Base-by-base conservation (phyloP, 1,139 yeast genomes). In the Yamadazyma dushanensis region DNA sequence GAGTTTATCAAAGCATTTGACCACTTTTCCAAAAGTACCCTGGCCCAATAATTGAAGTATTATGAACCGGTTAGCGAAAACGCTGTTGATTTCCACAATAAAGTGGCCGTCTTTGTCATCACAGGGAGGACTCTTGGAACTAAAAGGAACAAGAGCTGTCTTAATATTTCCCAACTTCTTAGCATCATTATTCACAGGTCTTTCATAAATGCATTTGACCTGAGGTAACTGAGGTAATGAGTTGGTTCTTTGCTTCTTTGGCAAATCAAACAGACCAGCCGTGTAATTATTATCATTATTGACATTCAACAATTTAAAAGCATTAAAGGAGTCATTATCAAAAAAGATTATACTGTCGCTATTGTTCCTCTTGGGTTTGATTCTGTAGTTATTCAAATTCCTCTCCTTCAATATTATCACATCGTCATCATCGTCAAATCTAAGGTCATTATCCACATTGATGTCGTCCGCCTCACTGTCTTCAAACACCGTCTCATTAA, bases 21-120 rank as follows among this genome's bases (percentile, higher is more conserved):
- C 84, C 10, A 94, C 99, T 56, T 90, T 92, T 14, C 98, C 98
- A 66, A 92, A 94, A 0, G 98, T 94, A 6, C 99, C 99, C 54
- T 92, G 97, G 16, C 99, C 99, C 41, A 94, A 66, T 36, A 88
- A 66, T 38, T 81, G 73, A 23, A 76, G 65, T 14, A 86, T 81
- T 17, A 78, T 61, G 50, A 83, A 82, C 34, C 95, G 68, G 47
- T 83, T 77, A 21, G 90, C 83, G 57, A 83, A 82, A 3, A 60
- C 49, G 29, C 80, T 80, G 41, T 80, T 78, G 10, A 71, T 61
- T 37, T 70, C 76, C 26, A 84, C 80, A 32, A 85, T 75, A 54
- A 86, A 88, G 58, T 89, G 94, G 0, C 96, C 96, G 45, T 87
- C 89, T 34, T 80, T 80, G 55, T 88, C 96, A 43, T 76, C 82